Evolutionary conservation across 768 basidiomycete species (phyloP), one percentile per base, ranked within the genome.

Genomic region (Xerocomellus intermedius): DNA sequence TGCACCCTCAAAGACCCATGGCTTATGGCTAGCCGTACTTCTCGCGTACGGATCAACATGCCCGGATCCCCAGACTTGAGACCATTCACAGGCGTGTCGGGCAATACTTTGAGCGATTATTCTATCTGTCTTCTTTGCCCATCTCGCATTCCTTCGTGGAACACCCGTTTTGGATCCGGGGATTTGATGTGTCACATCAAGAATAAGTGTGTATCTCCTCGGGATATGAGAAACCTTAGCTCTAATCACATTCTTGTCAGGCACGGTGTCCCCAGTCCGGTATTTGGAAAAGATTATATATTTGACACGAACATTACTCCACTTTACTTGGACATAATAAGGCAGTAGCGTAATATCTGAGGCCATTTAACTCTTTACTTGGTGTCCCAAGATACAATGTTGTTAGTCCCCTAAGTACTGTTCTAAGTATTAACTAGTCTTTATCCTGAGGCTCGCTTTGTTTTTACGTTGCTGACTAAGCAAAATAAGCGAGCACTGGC

Each of bases 91-190:
- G 52, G 42, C 21, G 5, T 21, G 13, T 32, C 48, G 9, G 58
- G 53, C 19, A 33, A 43, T 26, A 39, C 42, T 14, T 44, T 59
- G 2, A 26, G 55, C 14, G 68, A 58, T 41, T 57, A 67, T 35
- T 66, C 64, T 33, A 28, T 58, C 43, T 68, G 67, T 39, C 63
- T 65, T 45, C 56, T 47, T 26, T 69, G 68, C 38, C 67, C 68
- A 48, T 61, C 63, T 44, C 58, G 64, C 16, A 59, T 69, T 42
- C 65, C 66, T 32, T 70, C 66, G 32, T 68, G 68, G 67, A 54
- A 48, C 30, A 59, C 68, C 24, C 58, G 53, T 8, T 58, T 62
- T 30, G 63, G 68, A 13, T 43, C 42, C 2, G 38, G 21, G n/a
- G 55, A 56, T 43, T 24, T 68, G 41, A 22, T 60, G 17, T 28